A percentile compares a stretch with the other conserved stretches of the same genome.
Evolutionary conservation across 1,139 yeast genomes (phyloP).

Genomic region (Pichia sp.): DNA sequence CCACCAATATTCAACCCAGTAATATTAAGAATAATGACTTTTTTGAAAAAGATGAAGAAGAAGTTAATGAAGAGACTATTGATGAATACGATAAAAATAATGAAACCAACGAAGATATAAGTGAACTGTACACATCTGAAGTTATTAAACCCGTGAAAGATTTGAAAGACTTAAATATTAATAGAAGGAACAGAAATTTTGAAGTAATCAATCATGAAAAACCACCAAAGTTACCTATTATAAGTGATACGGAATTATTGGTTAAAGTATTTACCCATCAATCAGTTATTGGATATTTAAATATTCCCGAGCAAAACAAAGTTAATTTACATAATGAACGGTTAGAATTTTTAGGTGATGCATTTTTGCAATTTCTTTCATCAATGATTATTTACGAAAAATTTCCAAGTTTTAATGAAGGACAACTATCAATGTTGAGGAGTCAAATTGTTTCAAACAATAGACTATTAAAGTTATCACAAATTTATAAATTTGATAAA

Average conservation of each 20-base stretch:
- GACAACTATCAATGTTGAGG: constrained; percentile 66
- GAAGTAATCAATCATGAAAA: constrained; percentile 11
- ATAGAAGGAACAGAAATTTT: constrained; percentile 8
- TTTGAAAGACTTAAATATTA: neutral
- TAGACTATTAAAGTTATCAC: constrained; percentile 62
- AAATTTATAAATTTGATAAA: constrained; percentile 60
- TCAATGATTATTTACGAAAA: constrained; percentile 59
- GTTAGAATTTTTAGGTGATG: constrained; percentile 86
- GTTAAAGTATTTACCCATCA: constrained; percentile 79
- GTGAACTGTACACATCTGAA: constrained; percentile 2
- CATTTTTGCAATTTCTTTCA: constrained; percentile 65
- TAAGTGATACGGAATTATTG: constrained; percentile 49
- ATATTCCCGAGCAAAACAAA: constrained; percentile 48
- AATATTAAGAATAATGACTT: neutral
- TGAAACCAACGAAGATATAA: neutral
- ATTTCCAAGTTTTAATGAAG: constrained; percentile 72
- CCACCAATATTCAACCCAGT: constrained; percentile 2
- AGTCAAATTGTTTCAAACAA: constrained; percentile 66
- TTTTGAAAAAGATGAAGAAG: neutral
- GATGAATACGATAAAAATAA: neutral
- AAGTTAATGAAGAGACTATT: neutral
- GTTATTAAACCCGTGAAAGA: neutral
- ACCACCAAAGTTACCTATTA: constrained; percentile 67
- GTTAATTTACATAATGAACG: constrained; percentile 73
- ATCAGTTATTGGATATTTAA: constrained; percentile 56